Evolutionary conservation across 2,329 filamentous ascomycete genomes (phyloP), one percentile per base, ranked within the genome.

Genomic region (Metarhizium sp.): DNA sequence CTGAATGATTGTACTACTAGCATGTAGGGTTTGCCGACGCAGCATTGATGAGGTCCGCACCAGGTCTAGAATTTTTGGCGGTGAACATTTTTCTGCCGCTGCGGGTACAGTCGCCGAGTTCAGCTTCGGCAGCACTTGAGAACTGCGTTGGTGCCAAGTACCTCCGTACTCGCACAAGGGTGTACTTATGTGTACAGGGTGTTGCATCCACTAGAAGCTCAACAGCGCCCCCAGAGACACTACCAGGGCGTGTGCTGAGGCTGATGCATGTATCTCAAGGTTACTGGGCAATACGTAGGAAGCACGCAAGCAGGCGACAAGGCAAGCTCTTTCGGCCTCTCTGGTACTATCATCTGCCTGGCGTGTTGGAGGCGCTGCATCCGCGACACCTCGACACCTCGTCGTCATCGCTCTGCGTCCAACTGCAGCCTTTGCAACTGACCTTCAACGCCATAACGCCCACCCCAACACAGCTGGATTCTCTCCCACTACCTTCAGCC

Each of bases 11-110:
- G 32, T 34, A 34, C 32, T 34, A 34, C 32, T 34, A 34, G 32
- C 32, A 34, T 34, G 25, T 25, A 25, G 25, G 4, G 25, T 25
- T 25, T 11, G 32, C 10, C 32, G 32, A 34, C 32, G 32, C 32
- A 34, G 6, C n/a, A 45, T 7, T 8, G 42, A 10, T 45, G 42
- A 6, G 8, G 5, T 18, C 6, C 20, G 18, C 42, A 13, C 6
- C 42, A 45, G 16, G 38, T 55, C 46, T 57, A 52, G 61, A 66
- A 67, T 65, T 67, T 68, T 69, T 67, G 66, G 67, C 67, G 67
- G 67, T 64, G 61, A 55, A 61, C 53, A 49, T 55, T 63, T 62
- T 60, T 58, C 55, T 60, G 57, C 61, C 60, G 58, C 52, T 51
- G 14, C 34, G 43, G 53, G 32, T 45, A 34, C 18, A 42, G 32